Base-by-base conservation (phyloP, 2,329 filamentous ascomycete genomes). In the Trichoderma arundinaceum region DNA sequence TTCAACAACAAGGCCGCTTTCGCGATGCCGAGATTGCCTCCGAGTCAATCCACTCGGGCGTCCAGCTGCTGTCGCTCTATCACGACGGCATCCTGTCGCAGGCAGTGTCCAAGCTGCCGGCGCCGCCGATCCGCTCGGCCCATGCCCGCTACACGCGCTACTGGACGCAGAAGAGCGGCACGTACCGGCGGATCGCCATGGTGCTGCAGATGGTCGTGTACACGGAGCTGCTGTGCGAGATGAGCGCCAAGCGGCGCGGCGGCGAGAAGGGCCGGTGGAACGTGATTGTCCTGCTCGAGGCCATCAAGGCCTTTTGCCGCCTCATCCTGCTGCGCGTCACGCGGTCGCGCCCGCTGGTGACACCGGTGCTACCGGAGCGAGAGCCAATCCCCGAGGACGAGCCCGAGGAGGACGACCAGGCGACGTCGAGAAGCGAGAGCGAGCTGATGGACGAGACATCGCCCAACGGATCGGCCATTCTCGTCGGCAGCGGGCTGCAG, bases 141-240 rank as follows among this genome's bases (percentile, higher is more conserved):
- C 88, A 90, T 75, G 83, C 83, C 54, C 83, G 88, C 51, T 91
- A 91, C 77, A 91, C 88, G 10, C 84, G 84, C 64, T 88, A 87
- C 77, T 91, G 88, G 88, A 82, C 85, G 7, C 77, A 82, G 64
- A 85, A 84, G 71, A 88, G 84, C 72, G 82, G 84, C 4, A 83
- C 92, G 9, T 99, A 99, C 77, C 87, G 90, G 66, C 87, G 91
- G 66, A 87, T 96, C 63, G 94, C 94, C 46, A 84, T 94, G 69
- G 82, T 93, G 4, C 81, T 99, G 56, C 92, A 96, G 75, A 90
- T 96, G 79, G 91, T 97, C 32, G 91, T 95, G 71, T 98, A 98
- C 75, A 97, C 94, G 0, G 92, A 99, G 79, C 82, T 99, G 35
- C 81, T 99, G n/a, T 95, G 94, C 86, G 95, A 99, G 77, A 99